Evolutionary conservation across 2,329 filamentous ascomycete species (phyloP), one percentile per base, ranked within the genome.

Genomic region (Cladophialophora psammophila): DNA sequence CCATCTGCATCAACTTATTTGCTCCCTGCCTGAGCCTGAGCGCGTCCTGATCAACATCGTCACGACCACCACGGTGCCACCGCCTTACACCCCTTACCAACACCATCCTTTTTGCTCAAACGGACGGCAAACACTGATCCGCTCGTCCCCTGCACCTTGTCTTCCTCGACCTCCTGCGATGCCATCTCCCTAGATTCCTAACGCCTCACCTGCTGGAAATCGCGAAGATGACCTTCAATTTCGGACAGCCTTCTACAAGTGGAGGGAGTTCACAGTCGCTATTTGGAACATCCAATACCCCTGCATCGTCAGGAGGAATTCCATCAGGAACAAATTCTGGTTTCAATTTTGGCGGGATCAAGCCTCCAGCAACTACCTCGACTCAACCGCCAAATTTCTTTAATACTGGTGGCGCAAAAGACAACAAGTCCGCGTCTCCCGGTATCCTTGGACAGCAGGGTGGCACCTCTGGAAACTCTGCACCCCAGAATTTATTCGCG

Each of bases 261-360:
- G 67, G 68, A 48, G 61, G 40, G 38, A 58, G 67, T 42, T 55
- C 54, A n/a, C 63, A 61, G 60, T 57, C 66, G 35, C 56, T 71
- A 40, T 73, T 73, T 66, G 71, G 71, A 26, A 60, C 68, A 59
- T 38, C 67, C 18, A 71, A 67, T 56, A 69, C 58, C 36, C 48
- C 59, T 42, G 56, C 56, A 13, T 34, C 35, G 8, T 59, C 67
- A 52, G 68, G 65, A 50, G 18, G 18, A 26, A 9, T 58, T 34
- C 59, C 66, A 57, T 50, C 57, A 35, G 62, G 56, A 59, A 64
- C 59, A 38, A 63, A 60, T 5, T 65, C 69, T 42, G 64, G 53
- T 7, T 69, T 69, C 57, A 61, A 48, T 48, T 69, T 72, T 65
- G 66, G 70, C 35, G 45, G 34, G 8, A 48, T 60, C 35, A 59